Base-by-base conservation (phyloP, 352 stramenopile genomes). In the Phytopythium montanum region DNA sequence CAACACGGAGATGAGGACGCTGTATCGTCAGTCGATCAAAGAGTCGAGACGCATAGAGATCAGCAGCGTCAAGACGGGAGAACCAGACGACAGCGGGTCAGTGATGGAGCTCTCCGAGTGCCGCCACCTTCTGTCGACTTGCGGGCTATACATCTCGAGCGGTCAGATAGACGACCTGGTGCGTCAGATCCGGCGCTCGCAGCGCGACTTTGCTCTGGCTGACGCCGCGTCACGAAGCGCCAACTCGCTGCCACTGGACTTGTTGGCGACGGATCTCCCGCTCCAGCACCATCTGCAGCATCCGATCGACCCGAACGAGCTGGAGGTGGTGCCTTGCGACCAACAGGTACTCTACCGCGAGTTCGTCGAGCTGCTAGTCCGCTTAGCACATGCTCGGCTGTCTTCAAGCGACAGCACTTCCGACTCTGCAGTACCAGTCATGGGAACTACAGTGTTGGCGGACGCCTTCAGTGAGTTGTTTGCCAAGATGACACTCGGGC, bases 341-440 rank as follows among this genome's bases (percentile, higher is more conserved):
- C 65, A 80, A 54, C 49, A 84, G 14, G 23, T 90, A 7, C 62
- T 87, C 0, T 87, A 68, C 36, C 73, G 79, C 12, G 79, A 90
- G 62, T 90, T 90, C 53, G 75, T 83, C 7, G 79, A 90, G 58
- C 55, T 90, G 26, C 72, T 90, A n/a, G 72, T 90, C 26, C 75
- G 79, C 10, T 62, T 87, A 13, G 73, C 73, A n/a, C 42, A 69
- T 23, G 64, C 64, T 25, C 70, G 72, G 49, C 54, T 75, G 14
- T 66, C 52, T 34, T 57, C 38, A 28, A 59, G 13, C 19, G 19
- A 61, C n/a, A 53, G 56, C 23, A 25, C 44, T 3, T 50, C 63
- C 31, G 62, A 68, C 3, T 33, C 48, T 7, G 48, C 71, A 1
- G 45, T 52, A 13, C 60, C 25, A 3, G 29, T 41, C 8, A 44